Evolutionary conservation across 2,329 filamentous ascomycete genomes (phyloP), one percentile per base, ranked within the genome.

Genomic region (Diaporthe citri): DNA sequence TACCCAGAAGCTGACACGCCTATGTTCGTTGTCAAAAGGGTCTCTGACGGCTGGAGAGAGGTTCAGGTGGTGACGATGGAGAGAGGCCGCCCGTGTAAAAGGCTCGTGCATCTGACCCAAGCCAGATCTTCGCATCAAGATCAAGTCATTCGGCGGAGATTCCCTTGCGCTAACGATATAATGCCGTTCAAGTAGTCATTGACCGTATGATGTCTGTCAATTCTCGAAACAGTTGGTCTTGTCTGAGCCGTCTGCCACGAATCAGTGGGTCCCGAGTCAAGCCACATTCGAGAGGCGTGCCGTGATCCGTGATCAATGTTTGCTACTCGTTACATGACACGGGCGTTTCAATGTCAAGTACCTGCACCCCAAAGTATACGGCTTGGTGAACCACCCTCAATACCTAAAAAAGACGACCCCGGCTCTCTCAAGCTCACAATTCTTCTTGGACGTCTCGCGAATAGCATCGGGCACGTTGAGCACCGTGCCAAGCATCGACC

Each of bases 371-470:
- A 41, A 36, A 28, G 39, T 36, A 17, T 17, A 12, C 22, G 20
- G 13, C 36, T 20, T 8, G n/a, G 34, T 13, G 25, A 15, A 46
- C 36, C 46, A 55, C 28, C 22, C 31, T 71, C 59, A 78, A 28
- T 77, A 78, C 72, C 77, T 72, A 57, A 78, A 78, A 41, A 71
- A 72, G 20, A 77, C 74, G 12, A 78, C 55, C 41, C 77, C 77
- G 4, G 67, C 74, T n/a, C 76, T 74, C 46, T 78, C 77, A 20
- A 76, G 67, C 56, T 77, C 76, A 60, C 75, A 78, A 31, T 74
- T 76, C 36, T 77, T 71, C 28, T 76, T 67, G 6, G 75, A 71
- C 2, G 77, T 76, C 34, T 77, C 76, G 25, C 75, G 60, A 13
- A 77, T 74, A 28, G 76, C 75, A 39, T 73, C 76, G 5, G 77